Evolutionary conservation across 345 rosid species (phyloP).

Genomic region (Odontarrhena argentea): DNA sequence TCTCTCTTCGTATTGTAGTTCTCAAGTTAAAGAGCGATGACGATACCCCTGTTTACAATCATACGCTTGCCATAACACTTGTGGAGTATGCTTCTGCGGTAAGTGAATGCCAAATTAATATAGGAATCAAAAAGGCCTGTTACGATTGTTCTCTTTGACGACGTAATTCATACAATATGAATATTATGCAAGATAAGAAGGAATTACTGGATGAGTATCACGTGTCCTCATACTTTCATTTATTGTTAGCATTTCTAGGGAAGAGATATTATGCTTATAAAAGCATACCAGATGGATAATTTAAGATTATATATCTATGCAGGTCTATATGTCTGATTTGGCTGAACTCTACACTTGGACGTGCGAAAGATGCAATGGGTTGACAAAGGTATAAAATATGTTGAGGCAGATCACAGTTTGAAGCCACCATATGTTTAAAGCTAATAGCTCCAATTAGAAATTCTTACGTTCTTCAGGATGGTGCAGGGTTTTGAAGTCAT

Average conservation of each 20-base stretch:
- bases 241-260: neutral
- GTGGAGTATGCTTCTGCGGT: conserved; percentile 98
- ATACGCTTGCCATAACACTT: conserved; percentile 71
- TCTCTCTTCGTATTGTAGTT: conserved; percentile 44
- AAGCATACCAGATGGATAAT: conserved; percentile 11
- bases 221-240: conserved; percentile 13
- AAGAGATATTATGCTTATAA: neutral
- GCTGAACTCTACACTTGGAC: conserved; percentile 86
- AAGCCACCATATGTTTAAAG: neutral
- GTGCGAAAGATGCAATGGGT: conserved; percentile 76
- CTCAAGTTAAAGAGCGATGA: conserved; percentile 49
- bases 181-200: conserved; percentile 2
- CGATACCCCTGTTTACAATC: conserved; percentile 59
- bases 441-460: neutral
- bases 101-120: conserved; percentile 38
- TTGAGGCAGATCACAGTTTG: neutral
- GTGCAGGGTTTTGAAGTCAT: conserved; percentile 84
- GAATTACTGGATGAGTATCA: conserved; percentile 1
- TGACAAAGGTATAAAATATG: conserved; percentile 56
- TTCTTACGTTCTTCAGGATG: conserved; percentile 24
- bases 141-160: neutral
- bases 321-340: conserved; percentile 87
- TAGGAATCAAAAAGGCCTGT: neutral
- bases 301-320: conserved; percentile 36
- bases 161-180: neutral